Evolutionary conservation across 2,329 filamentous ascomycete species (phyloP).

Genomic region (Torrubiellomyces zombiae): DNA sequence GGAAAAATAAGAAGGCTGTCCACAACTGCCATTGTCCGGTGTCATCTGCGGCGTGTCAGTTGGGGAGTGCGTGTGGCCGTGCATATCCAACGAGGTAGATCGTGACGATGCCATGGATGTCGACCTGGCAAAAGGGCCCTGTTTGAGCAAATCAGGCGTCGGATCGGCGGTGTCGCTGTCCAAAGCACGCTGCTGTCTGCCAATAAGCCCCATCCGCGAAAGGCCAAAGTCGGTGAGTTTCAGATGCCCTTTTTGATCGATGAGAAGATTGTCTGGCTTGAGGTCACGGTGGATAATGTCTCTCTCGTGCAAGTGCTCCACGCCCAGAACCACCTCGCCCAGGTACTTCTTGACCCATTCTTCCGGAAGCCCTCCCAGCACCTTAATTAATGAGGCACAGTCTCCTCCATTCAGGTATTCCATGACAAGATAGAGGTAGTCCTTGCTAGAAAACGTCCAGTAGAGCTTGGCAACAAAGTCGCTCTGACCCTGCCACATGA

Average conservation of each 20-base stretch:
- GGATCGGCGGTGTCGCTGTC: constrained; percentile 61
- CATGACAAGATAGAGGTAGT: constrained; percentile 97
- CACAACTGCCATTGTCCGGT: constrained; percentile 46
- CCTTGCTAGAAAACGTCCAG: constrained; percentile 99
- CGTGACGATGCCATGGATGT: constrained; percentile 78
- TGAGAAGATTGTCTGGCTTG: constrained; percentile 93
- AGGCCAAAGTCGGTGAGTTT: constrained; percentile 96
- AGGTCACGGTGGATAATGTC: constrained; percentile 94
- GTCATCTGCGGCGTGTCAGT: constrained; percentile 74
- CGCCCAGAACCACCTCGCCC: constrained; percentile 88
- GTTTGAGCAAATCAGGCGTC: constrained; percentile 83
- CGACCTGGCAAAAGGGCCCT: constrained; percentile 76
- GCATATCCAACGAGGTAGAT: constrained; percentile 84
- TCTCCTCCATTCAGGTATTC: constrained; percentile 97
- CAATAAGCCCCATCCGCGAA: constrained; percentile 91
- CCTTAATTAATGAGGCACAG: constrained; percentile 90
- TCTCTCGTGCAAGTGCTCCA: constrained; percentile 85
- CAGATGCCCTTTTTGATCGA: constrained; percentile 89
- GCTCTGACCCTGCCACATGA: constrained; percentile 99
- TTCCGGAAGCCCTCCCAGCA: constrained; percentile 79
- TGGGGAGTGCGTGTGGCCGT: constrained; percentile 56
- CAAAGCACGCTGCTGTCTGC: constrained; percentile 84
- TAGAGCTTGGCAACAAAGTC: constrained; percentile 98
- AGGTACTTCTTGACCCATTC: constrained; percentile 98
- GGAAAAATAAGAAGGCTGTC: constrained; percentile 87